Conservation (phyloP, 148 eudicot species). For the Vaccinium corymbosum region DNA sequence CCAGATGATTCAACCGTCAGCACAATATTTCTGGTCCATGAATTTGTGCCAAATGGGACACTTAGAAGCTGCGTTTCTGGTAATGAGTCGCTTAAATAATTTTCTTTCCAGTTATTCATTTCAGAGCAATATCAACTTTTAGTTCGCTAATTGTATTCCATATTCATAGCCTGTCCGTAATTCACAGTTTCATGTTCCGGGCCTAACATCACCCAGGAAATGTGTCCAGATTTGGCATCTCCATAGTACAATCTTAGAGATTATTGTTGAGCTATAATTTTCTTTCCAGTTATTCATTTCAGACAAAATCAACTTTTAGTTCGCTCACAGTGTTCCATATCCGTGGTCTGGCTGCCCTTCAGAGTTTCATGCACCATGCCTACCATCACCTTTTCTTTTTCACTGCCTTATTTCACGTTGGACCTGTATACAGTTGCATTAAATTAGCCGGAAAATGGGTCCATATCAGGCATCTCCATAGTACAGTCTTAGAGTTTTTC, state of each 20-base stretch:
- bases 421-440: too few relatives aligned
- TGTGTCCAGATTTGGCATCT: too few relatives aligned
- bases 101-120: background rate
- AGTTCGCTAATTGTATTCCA: background rate
- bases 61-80: conserved; percentile 56
- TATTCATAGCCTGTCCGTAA: too few relatives aligned
- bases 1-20: conserved; percentile 55
- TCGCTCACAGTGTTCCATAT: too few relatives aligned
- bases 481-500: background rate
- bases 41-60: conserved; percentile 62
- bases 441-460: background rate
- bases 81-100: conserved; percentile 15
- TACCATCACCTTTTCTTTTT: too few relatives aligned
- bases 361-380: too few relatives aligned
- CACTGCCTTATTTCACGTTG: too few relatives aligned
- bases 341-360: too few relatives aligned
- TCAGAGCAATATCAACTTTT: background rate
- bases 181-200: background rate
- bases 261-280: background rate
- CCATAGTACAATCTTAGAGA: background rate
- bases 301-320: too few relatives aligned
- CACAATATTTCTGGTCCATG: conserved; percentile 55
- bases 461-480: too few relatives aligned
- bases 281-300: too few relatives aligned
- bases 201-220: background rate